These are phyloP conservation scores for Sporobolus alterniflorus DNA, from an alignment of 202 grass and related monocot genomes.

Conservation along the genomic window DNA sequence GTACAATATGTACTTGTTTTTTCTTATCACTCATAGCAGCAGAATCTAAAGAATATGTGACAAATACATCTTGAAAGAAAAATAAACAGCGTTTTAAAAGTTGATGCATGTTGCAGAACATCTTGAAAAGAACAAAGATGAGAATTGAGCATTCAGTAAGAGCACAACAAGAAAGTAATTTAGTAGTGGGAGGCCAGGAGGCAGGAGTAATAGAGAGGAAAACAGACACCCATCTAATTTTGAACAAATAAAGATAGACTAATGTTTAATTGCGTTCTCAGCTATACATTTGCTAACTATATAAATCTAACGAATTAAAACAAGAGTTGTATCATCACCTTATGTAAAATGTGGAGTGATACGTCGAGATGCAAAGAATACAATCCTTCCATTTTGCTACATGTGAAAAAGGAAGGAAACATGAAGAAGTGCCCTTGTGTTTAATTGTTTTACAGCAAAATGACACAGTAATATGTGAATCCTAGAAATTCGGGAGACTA, in stretches of 20 bases:
- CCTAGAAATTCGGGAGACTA: neutral
- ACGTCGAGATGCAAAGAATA: neutral
- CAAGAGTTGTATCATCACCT: neutral
- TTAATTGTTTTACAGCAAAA: slow-evolving; percentile 8
- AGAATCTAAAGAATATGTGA: neutral
- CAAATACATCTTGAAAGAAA: neutral
- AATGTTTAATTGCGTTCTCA: neutral
- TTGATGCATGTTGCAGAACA: neutral
- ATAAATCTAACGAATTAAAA: neutral
- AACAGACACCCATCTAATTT: neutral
- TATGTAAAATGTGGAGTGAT: slow-evolving; percentile 13
- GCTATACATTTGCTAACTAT: neutral
- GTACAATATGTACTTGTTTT: neutral
- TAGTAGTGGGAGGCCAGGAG: neutral
- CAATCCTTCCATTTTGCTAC: neutral
- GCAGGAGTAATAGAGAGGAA: neutral
- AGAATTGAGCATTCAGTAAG: slow-evolving; percentile 2
- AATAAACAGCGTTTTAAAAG: neutral
- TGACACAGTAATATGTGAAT: neutral
- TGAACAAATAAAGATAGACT: neutral
- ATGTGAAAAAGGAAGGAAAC: neutral
- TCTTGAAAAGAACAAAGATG: neutral
- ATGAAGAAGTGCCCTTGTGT: neutral
- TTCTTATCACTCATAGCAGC: neutral
- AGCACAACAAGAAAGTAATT: neutral